Evolutionary conservation across 2,329 filamentous ascomycete species (phyloP).

Genomic region (Fusarium cicatricum): DNA sequence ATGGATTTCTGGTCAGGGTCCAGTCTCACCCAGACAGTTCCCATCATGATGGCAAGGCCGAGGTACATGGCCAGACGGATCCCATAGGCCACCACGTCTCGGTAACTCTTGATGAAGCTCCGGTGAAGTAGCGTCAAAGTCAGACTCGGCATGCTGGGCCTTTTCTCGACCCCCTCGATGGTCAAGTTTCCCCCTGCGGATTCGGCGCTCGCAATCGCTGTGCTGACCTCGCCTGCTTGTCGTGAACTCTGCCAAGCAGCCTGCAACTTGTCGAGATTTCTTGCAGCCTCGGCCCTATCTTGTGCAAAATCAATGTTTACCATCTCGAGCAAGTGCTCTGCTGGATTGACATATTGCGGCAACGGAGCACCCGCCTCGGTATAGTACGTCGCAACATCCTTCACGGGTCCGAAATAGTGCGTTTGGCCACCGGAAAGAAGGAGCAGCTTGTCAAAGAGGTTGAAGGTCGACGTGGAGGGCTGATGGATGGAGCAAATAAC

Average conservation of each 20-base stretch:
- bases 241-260: constrained; percentile 38
- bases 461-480: constrained; percentile 80
- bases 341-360: constrained; percentile 77
- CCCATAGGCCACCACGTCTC: constrained; percentile 84
- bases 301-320: constrained; percentile 79
- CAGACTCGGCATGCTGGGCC: constrained; percentile 58
- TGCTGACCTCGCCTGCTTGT: constrained; percentile 29
- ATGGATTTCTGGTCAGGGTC: constrained; percentile 74
- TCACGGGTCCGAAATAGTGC: constrained; percentile 75
- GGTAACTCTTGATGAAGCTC: constrained; percentile 83
- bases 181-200: constrained; percentile 39
- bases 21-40: constrained; percentile 84
- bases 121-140: constrained; percentile 76
- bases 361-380: constrained; percentile 66
- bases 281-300: constrained; percentile 54
- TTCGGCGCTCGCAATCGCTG: constrained; percentile 40
- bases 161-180: constrained; percentile 36
- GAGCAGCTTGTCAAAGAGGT: constrained; percentile 81
- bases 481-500: constrained; percentile 87
- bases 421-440: constrained; percentile 75
- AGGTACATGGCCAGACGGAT: constrained; percentile 84
- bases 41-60: constrained; percentile 83
- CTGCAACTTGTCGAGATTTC: constrained; percentile 43
- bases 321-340: constrained; percentile 80
- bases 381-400: constrained; percentile 69